A percentile compares a stretch with the other conserved stretches of the same genome.
Evolutionary conservation across 1,284 basidiomycete genomes (phyloP).

Genomic region (Kwoniella shivajii): DNA sequence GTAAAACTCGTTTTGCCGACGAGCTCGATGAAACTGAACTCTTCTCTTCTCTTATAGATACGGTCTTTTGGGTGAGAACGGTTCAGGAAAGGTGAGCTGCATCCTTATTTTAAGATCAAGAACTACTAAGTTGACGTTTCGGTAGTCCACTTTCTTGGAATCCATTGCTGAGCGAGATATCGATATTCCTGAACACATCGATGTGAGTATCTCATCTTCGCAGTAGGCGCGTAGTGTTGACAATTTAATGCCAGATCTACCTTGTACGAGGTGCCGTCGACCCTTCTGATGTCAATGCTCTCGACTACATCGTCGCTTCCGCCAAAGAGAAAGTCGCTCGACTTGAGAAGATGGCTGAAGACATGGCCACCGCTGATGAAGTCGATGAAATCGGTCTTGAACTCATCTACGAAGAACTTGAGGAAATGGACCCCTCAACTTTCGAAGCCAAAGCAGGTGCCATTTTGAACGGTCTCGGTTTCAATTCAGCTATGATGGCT

Average conservation of each 20-base stretch:
- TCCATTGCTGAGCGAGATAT: slow-evolving; percentile 87
- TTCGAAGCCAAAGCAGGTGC: slow-evolving; percentile 96
- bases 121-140: background rate
- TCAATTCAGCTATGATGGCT: slow-evolving; percentile 88
- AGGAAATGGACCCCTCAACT: slow-evolving; percentile 92
- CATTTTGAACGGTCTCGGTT: slow-evolving; percentile 96
- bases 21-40: too few species aligned
- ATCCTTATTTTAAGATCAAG: background rate
- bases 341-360: slow-evolving; percentile 92
- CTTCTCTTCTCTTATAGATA: too few species aligned
- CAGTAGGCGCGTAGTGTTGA: too few species aligned
- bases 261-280: slow-evolving; percentile 94
- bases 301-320: slow-evolving; percentile 93
- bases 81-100: slow-evolving; percentile 84
- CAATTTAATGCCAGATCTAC: slow-evolving; percentile 67
- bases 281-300: slow-evolving; percentile 90
- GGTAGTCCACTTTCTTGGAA: slow-evolving; percentile 58
- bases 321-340: slow-evolving; percentile 94
- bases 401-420: slow-evolving; percentile 90
- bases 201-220: too few species aligned
- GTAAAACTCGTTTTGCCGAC: slow-evolving; percentile 19
- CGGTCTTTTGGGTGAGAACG: slow-evolving; percentile 94
- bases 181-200: slow-evolving; percentile 90
- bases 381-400: slow-evolving; percentile 88
- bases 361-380: slow-evolving; percentile 83